Conservation (phyloP, 768 basidiomycete species). For the Artomyces pyxidatus region DNA sequence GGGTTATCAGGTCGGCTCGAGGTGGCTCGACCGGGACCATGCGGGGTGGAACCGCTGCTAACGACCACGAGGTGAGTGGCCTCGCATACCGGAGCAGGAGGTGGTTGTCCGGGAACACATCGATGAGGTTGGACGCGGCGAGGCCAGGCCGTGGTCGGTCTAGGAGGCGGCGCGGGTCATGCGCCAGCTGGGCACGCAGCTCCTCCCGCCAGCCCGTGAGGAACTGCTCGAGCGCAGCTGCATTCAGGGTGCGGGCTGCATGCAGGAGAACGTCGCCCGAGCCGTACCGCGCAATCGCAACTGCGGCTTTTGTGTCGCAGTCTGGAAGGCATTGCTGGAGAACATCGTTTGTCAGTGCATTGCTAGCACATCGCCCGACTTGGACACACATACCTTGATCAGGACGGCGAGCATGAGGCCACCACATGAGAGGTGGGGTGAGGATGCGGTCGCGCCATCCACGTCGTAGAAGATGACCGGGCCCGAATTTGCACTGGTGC, state of each 20-base stretch:
- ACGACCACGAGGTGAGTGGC: background rate
- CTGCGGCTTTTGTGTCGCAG: background rate
- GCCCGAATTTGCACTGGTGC: background rate
- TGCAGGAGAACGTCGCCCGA: background rate
- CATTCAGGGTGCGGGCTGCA: background rate
- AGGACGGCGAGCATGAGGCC: background rate
- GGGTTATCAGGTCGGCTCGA: background rate
- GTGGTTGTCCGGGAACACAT: background rate
- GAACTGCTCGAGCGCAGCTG: background rate
- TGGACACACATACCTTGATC: background rate
- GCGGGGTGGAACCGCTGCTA: background rate
- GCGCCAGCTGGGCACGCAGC: background rate
- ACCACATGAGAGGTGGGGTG: background rate
- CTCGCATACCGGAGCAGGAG: background rate
- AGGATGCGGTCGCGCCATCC: background rate
- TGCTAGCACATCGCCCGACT: background rate
- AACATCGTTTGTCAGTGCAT: background rate
- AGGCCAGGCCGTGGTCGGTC: background rate
- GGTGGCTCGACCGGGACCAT: background rate
- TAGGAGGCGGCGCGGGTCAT: background rate
- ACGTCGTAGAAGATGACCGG: background rate
- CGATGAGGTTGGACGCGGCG: background rate
- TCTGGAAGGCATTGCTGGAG: background rate
- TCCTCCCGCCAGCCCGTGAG: background rate
- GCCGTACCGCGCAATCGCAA: background rate